These are phyloP conservation scores for Chrysoporthe puriensis DNA, from an alignment of 2,329 filamentous ascomycete species.

Conservation along the genomic window DNA sequence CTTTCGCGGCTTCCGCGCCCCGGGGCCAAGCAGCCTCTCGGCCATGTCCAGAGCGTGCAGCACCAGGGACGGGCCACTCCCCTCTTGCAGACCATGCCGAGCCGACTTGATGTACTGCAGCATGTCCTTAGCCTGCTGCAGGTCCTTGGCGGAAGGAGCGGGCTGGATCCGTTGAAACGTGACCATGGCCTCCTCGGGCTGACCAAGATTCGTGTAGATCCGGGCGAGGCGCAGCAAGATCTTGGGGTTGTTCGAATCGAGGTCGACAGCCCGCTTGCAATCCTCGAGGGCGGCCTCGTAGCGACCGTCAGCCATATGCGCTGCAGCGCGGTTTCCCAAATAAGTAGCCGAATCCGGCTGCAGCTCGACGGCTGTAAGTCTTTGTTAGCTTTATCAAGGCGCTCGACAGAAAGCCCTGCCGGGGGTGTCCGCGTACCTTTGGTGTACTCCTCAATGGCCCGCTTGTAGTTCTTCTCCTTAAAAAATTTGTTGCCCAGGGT, in stretches of 20 bases:
- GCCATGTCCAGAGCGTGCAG: constrained; percentile 91
- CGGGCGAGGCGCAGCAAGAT: constrained; percentile 85
- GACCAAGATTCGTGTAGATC: constrained; percentile 85
- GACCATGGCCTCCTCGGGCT: constrained; percentile 82
- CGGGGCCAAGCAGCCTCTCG: constrained; percentile 74
- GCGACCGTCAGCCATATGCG: constrained; percentile 84
- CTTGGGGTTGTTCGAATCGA: constrained; percentile 86
- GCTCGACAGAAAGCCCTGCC: constrained; percentile 21
- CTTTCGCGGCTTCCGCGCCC: constrained; percentile 82
- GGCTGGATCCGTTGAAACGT: constrained; percentile 82
- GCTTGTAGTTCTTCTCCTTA: constrained; percentile 87
- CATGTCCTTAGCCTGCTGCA: constrained; percentile 83
- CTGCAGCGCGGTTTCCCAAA: constrained; percentile 91
- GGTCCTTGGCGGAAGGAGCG: constrained; percentile 82
- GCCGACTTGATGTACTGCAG: constrained; percentile 79
- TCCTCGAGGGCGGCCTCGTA: constrained; percentile 84
- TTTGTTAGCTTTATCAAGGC: constrained; percentile 19
- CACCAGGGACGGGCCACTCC: constrained; percentile 86
- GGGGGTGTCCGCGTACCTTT: constrained; percentile 68
- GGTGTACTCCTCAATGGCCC: constrained; percentile 90
- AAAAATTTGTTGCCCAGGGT: constrained; percentile 93
- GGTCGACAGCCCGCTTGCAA: constrained; percentile 77
- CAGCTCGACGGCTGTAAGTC: constrained; percentile 76
- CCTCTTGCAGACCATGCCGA: constrained; percentile 73
- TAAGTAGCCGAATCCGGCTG: constrained; percentile 87